Conservation (phyloP, 2,329 filamentous ascomycete species). For the Grosmannia serpens region DNA sequence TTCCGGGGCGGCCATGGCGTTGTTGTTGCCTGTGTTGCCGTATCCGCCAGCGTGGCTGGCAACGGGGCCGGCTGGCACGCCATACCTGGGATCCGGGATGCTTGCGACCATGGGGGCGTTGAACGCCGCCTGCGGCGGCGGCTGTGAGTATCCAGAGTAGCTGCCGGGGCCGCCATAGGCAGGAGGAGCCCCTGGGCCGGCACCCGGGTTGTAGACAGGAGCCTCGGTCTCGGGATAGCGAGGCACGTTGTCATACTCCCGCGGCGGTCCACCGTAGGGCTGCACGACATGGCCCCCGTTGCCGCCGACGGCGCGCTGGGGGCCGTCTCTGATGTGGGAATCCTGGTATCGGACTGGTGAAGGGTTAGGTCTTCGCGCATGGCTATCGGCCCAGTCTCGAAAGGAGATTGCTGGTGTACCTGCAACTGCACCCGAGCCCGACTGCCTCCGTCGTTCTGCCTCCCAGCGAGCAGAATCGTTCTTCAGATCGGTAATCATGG, state of each 20-base stretch:
- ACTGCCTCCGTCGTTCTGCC: conserved; percentile 44
- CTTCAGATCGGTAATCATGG: conserved; percentile 53
- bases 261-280: conserved; percentile 5
- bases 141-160: not conserved
- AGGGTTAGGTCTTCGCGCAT: conserved; percentile 46
- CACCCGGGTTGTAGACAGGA: conserved; percentile 31
- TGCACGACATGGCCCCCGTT: conserved; percentile 11
- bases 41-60: not conserved
- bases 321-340: conserved; percentile 20
- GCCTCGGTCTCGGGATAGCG: conserved; percentile 40
- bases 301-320: conserved; percentile 7
- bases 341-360: conserved; percentile 43
- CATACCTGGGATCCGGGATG: conserved; percentile 7
- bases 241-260: conserved; percentile 26
- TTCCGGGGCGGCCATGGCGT: conserved; percentile 6
- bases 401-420: conserved; percentile 39
- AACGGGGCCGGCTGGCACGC: not conserved
- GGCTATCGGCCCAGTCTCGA: conserved; percentile 35
- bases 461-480: conserved; percentile 52
- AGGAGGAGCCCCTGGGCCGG: conserved; percentile 3
- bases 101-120: not conserved
- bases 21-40: not conserved
- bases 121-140: not conserved
- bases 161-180: not conserved
- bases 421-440: conserved; percentile 30